A percentile compares a stretch with the other conserved stretches of the same genome.
Evolutionary conservation across 768 basidiomycete genomes (phyloP).

Genomic region (Leccinum obscurum): DNA sequence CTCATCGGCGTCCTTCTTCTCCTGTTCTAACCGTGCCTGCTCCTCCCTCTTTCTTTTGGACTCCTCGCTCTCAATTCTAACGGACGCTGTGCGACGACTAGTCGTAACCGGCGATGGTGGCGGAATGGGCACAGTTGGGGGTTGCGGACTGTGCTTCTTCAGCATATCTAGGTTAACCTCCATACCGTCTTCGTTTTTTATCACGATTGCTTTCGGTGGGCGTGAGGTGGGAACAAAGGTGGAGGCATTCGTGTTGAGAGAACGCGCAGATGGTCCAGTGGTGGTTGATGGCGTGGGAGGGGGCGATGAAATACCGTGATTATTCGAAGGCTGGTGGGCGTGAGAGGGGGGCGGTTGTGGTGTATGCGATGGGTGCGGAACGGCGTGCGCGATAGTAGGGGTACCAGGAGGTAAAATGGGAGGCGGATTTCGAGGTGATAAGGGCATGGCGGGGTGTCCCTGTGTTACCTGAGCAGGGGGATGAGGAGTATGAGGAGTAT

Average conservation of each 20-base stretch:
- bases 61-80: conserved; percentile 68
- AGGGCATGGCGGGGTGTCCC: conserved; percentile 51
- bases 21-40: conserved; percentile 42
- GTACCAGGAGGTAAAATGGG: conserved; percentile 61
- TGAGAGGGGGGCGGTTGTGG: conserved; percentile 47
- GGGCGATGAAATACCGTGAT: conserved; percentile 52
- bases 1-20: conserved; percentile 40
- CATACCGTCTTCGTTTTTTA: conserved; percentile 65
- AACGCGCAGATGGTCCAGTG: conserved; percentile 37
- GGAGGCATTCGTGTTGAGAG: conserved; percentile 61
- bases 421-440: conserved; percentile 69
- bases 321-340: conserved; percentile 45
- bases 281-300: conserved; percentile 66
- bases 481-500: conserved; percentile 36
- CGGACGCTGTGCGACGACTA: conserved; percentile 32
- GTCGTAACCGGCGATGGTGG: conserved; percentile 35
- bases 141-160: conserved; percentile 46
- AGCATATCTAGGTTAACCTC: conserved; percentile 62
- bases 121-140: conserved; percentile 40
- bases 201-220: conserved; percentile 45
- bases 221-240: conserved; percentile 53
- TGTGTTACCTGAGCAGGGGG: conserved; percentile 37
- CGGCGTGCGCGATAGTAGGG: conserved; percentile 65
- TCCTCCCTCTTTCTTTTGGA: conserved; percentile 51
- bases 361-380: conserved; percentile 46